Conservation (phyloP, 2,329 filamentous ascomycete species). For the Fusarium sp. region DNA sequence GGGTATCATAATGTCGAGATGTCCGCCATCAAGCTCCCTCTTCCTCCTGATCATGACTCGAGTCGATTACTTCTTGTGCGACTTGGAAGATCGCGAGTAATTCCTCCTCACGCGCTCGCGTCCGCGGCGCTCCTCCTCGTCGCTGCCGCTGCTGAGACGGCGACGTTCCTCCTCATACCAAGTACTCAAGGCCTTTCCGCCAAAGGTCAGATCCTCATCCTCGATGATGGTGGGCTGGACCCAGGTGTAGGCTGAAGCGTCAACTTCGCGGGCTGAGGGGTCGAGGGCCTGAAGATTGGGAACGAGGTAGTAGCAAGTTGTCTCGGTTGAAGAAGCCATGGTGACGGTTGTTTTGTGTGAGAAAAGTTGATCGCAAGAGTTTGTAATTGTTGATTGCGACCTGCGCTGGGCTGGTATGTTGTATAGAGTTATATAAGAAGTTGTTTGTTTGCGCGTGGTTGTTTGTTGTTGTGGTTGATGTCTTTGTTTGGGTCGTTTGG, state of each 20-base stretch:
- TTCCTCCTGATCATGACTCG: neutral
- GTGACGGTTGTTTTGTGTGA: constrained; percentile 9
- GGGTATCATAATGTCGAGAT: constrained; percentile 39
- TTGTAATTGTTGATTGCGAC: constrained; percentile 12
- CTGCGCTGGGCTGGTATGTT: constrained; percentile 9
- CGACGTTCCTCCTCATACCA: constrained; percentile 72
- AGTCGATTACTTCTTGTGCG: constrained; percentile 47
- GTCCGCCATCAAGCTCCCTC: constrained; percentile 1
- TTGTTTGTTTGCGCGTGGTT: constrained; percentile 17
- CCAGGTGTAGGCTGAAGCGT: constrained; percentile 56
- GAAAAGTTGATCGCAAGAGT: neutral
- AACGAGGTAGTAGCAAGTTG: constrained; percentile 50
- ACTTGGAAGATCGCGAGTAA: constrained; percentile 44
- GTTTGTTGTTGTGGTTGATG: constrained; percentile 5
- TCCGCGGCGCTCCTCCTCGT: constrained; percentile 54
- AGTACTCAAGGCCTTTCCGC: constrained; percentile 68
- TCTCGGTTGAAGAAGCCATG: constrained; percentile 42
- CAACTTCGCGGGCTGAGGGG: constrained; percentile 50
- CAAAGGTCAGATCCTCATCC: constrained; percentile 71
- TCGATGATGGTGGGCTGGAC: constrained; percentile 68
- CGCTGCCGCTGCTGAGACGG: constrained; percentile 55
- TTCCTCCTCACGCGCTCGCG: constrained; percentile 53
- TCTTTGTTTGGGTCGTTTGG: constrained; percentile 35
- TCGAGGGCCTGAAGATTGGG: constrained; percentile 50
- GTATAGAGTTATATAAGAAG: constrained; percentile 13